Base-by-base conservation (phyloP, 2,329 filamentous ascomycete species). In the Dactylella cylindrospora region DNA sequence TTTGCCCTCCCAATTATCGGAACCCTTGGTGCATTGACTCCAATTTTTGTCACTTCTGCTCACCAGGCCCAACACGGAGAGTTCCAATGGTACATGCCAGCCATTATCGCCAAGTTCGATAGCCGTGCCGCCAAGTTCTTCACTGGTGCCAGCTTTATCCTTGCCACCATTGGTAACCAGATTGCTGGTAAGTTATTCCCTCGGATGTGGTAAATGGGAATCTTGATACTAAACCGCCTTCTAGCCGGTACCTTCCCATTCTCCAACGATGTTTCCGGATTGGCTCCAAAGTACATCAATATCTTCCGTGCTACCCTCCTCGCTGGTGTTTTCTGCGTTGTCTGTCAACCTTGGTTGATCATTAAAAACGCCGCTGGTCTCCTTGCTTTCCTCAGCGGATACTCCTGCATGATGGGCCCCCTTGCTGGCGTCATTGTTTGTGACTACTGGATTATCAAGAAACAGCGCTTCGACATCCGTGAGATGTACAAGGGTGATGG, bases 231-330 rank as follows among this genome's bases (percentile, higher is more conserved):
- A 77, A 71, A 70, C 75, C 6, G 80, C 65, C 75, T 80, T 47
- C 74, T 74, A 1, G 77, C 77, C 2, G 81, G 81, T 68, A 74
- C 73, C 0, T 74, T 81, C 54, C 76, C 76, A 1, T 77, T 76
- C 10, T 79, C 78, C 5, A 81, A 79, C 59, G 79, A 81, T 67
- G 68, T 80, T 47, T 77, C 76, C 0, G 76, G 76, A 1, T 68
- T 81, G 6, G 75, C 78, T 29, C 80, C 80, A 0, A 73, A 73
- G 29, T 80, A 75, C 66, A 71, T 81, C 68, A 79, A 81, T 69
- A 77, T 79, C 52, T 72, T 76, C 12, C 73, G 77, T 2, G 77
- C 77, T 0, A 74, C 75, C 19, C 66, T 79, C 2, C 66, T 80
- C n/a, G 74, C 73, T 36, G 73, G 74, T 1, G 64, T 76, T 76